These are phyloP conservation scores for Eutrema yunnanense DNA, from an alignment of 345 rosid species.

Conservation along the genomic window DNA sequence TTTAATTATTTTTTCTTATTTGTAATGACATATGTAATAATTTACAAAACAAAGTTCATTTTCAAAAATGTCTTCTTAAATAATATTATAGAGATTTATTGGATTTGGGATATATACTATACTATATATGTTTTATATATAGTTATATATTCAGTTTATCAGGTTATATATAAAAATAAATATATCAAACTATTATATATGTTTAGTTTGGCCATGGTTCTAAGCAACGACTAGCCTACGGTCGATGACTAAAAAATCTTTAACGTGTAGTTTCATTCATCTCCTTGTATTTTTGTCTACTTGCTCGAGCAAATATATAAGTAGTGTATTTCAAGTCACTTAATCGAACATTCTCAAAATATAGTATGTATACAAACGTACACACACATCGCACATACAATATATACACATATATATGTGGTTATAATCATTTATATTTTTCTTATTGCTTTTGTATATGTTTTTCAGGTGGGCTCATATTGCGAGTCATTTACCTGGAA, in stretches of 20 bases:
- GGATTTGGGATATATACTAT: not conserved
- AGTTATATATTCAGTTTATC: not conserved
- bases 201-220: conserved; percentile 12
- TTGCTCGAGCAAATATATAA: not conserved
- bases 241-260: conserved; percentile 12
- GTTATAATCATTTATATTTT: not conserved
- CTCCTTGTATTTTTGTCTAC: conserved; percentile 13
- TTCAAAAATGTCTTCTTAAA: no score
- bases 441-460: not conserved
- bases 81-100: no score
- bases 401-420: not conserved
- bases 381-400: not conserved
- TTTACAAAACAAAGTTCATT: no score
- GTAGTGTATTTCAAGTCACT: conserved; percentile 19
- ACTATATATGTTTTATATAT: not conserved
- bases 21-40: no score
- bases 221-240: conserved; percentile 15
- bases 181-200: not conserved
- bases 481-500: conserved; percentile 92
- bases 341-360: conserved; percentile 6
- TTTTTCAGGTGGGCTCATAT: conserved; percentile 90
- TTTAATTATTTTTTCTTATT: no score
- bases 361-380: not conserved
- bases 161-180: not conserved
- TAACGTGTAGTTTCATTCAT: conserved; percentile 22